These are phyloP conservation scores for Cystobasidium slooffiae DNA, from an alignment of 1,284 basidiomycete genomes.

Conservation along the genomic window DNA sequence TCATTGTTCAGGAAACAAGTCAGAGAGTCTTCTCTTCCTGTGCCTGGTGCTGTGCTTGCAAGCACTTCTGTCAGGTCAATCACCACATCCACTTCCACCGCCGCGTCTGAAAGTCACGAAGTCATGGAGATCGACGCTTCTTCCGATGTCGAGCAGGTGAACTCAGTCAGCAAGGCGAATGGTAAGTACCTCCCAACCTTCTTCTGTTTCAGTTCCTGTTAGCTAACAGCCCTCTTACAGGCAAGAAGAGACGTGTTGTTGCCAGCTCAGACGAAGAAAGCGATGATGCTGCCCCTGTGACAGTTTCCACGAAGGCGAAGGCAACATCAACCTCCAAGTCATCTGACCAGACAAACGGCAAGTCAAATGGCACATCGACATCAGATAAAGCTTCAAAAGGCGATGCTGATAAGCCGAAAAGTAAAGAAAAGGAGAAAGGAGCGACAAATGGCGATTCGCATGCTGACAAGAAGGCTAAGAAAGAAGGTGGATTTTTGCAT, in stretches of 20 bases:
- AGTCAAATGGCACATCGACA: not conserved
- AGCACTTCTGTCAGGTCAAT: conserved; percentile 2
- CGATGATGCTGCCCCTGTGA: conserved; percentile 15
- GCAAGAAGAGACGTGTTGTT: conserved; percentile 43
- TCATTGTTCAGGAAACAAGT: conserved; percentile 37
- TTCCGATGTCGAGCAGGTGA: conserved; percentile 24
- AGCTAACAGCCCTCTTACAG: conserved; percentile 10
- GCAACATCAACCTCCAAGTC: conserved; percentile 8
- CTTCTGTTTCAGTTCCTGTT: not conserved
- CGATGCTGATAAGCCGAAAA: conserved; percentile 8
- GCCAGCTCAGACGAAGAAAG: conserved; percentile 43
- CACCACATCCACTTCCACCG: conserved; percentile 6
- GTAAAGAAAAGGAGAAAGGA: conserved; percentile 11
- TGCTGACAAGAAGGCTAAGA: conserved; percentile 27
- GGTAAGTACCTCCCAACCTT: not conserved
- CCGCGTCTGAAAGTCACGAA: not conserved
- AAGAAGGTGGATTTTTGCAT: not conserved
- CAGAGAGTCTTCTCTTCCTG: not conserved
- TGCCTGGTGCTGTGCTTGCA: not conserved
- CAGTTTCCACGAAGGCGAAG: not conserved
- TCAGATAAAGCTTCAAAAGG: conserved; percentile 3
- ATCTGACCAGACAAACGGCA: not conserved
- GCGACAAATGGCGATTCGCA: conserved; percentile 5
- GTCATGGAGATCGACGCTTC: conserved; percentile 37
- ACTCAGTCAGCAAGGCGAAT: conserved; percentile 23